A percentile compares a stretch with the other conserved stretches of the same genome.
Evolutionary conservation across 805 yeast genomes (phyloP).

Genomic region (Teunomyces stri): DNA sequence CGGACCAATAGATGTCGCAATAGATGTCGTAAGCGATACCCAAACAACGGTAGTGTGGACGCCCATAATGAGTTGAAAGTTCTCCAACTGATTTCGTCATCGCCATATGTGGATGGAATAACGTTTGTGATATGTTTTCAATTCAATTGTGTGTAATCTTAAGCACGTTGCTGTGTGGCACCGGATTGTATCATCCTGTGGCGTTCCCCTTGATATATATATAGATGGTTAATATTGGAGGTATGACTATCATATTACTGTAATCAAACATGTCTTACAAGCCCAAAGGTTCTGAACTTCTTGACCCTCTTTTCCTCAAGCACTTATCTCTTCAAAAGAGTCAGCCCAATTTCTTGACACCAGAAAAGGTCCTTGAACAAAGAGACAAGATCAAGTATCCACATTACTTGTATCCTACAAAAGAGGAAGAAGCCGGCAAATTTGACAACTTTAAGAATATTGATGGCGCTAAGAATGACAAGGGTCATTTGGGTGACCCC

Average conservation of each 20-base stretch:
- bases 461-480: slow-evolving; percentile 21
- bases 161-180: neutral
- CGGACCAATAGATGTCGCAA: neutral
- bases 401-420: slow-evolving; percentile 16
- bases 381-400: slow-evolving; percentile 19
- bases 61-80: neutral
- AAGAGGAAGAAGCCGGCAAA: slow-evolving; percentile 17
- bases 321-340: neutral
- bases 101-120: neutral
- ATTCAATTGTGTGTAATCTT: neutral
- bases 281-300: slow-evolving; percentile 8
- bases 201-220: neutral
- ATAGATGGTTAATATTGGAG: neutral
- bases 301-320: slow-evolving; percentile 7
- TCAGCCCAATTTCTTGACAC: neutral
- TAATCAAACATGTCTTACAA: slow-evolving; percentile 4
- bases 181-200: neutral
- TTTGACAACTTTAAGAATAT: slow-evolving; percentile 18
- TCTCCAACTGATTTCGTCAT: neutral
- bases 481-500: slow-evolving; percentile 25
- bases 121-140: no score
- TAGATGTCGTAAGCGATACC: slow-evolving; percentile 1
- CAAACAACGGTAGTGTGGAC: neutral
- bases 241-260: neutral
- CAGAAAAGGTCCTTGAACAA: slow-evolving; percentile 10